phyloP scores from a whole-genome alignment of 2,329 filamentous ascomycete species.

The Aureobasidium subglaciale region DNA sequence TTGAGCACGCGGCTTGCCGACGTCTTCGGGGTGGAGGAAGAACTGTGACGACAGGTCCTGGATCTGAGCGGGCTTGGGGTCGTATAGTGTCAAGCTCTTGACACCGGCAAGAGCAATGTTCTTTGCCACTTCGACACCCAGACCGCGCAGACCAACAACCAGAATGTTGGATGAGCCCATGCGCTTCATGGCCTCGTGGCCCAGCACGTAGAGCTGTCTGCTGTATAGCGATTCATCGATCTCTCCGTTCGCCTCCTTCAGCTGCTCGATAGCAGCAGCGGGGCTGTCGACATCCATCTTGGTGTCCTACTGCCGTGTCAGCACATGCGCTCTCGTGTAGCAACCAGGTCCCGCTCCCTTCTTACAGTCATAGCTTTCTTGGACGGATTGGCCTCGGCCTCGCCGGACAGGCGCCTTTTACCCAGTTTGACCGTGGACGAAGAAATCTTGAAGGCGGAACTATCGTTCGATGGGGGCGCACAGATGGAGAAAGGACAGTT shows the following conservation, averaged over 20 bases:
- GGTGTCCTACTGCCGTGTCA: conserved; percentile 35
- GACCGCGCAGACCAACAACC: conserved; percentile 81
- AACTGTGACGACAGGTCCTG: conserved; percentile 94
- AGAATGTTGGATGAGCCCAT: conserved; percentile 96
- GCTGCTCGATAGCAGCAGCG: conserved; percentile 51
- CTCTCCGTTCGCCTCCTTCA: conserved; percentile 52
- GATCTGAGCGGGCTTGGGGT: conserved; percentile 75
- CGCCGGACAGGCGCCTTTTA: conserved; percentile 47
- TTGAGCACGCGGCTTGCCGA: conserved; percentile 83
- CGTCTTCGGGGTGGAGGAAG: conserved; percentile 81
- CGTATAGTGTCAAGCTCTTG: conserved; percentile 91
- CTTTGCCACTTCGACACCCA: conserved; percentile 97
- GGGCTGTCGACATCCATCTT: conserved; percentile 58
- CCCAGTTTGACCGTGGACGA: conserved; percentile 35
- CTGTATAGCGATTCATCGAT: conserved; percentile 64
- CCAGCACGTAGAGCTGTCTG: conserved; percentile 62
- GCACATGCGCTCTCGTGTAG: background rate
- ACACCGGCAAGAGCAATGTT: conserved; percentile 97
- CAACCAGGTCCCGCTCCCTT: background rate
- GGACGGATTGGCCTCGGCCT: conserved; percentile 38
- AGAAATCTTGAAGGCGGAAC: conserved; percentile 10
- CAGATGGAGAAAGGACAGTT: background rate
- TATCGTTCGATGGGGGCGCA: background rate
- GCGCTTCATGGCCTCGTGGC: conserved; percentile 90
- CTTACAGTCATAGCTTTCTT: conserved; percentile 49